These are phyloP conservation scores for Tetraselmis chui DNA, from an alignment of 139 green algal genomes.

Conservation along the genomic window DNA sequence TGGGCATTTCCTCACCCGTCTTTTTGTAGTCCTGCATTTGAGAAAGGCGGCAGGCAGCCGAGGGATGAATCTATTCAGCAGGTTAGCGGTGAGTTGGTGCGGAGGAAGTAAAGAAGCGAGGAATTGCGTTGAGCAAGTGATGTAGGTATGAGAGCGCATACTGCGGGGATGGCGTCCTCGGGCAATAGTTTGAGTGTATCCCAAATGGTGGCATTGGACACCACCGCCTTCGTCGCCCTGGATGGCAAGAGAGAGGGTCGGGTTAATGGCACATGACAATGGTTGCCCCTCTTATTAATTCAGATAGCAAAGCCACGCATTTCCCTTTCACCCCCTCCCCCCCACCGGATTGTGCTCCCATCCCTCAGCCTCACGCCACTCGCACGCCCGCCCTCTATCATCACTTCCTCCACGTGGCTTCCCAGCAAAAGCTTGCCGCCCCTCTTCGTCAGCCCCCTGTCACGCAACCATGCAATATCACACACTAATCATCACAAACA, in stretches of 20 bases:
- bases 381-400: slow-evolving; percentile 50
- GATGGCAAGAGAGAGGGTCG: too few relatives aligned
- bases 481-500: too few relatives aligned
- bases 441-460: slow-evolving; percentile 75
- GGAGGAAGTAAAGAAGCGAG: too few relatives aligned
- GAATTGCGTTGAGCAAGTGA: too few relatives aligned
- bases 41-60: too few relatives aligned
- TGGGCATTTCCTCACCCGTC: slow-evolving; percentile 34
- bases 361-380: slow-evolving; percentile 44
- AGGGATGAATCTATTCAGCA: too few relatives aligned
- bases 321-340: too few relatives aligned
- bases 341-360: slow-evolving; percentile 33
- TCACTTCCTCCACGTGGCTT: slow-evolving; percentile 76
- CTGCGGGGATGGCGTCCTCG: slow-evolving; percentile 27
- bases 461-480: too few relatives aligned
- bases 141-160: too few relatives aligned
- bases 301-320: not conserved
- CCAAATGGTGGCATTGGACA: slow-evolving; percentile 76
- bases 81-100: too few relatives aligned
- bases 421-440: slow-evolving; percentile 70
- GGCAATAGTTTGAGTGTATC: slow-evolving; percentile 83
- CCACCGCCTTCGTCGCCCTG: slow-evolving; percentile 34
- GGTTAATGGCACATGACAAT: too few relatives aligned
- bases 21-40: not conserved
- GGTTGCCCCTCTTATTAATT: too few relatives aligned